These are phyloP conservation scores for Haplosporangium sp. DNA, from an alignment of 371 early-diverging fungal genomes.

Conservation along the genomic window DNA sequence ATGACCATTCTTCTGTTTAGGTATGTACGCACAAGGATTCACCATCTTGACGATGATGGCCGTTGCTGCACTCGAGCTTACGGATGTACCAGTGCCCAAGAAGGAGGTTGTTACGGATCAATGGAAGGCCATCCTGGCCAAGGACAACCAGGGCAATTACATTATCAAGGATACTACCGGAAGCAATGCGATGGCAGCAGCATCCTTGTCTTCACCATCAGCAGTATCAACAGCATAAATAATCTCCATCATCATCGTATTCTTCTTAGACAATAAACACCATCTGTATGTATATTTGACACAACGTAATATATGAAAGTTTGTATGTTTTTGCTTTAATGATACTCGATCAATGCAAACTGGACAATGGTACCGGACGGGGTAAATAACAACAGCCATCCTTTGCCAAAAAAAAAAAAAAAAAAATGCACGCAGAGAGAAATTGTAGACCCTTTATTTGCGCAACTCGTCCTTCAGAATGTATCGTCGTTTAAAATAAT, in stretches of 20 bases:
- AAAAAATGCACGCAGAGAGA: neutral
- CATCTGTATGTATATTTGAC: neutral
- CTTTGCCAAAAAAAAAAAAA: neutral
- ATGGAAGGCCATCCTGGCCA: constrained; percentile 56
- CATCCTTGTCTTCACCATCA: constrained; percentile 4
- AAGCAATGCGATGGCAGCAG: constrained; percentile 10
- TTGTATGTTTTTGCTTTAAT: neutral
- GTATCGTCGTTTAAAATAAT: neutral
- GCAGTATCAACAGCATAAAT: neutral
- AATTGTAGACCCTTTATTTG: too few relatives aligned
- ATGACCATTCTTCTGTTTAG: constrained; percentile 3
- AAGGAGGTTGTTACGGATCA: constrained; percentile 48
- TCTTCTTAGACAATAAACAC: neutral
- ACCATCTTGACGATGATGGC: constrained; percentile 54
- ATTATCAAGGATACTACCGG: constrained; percentile 39
- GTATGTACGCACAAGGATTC: constrained; percentile 56
- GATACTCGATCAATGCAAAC: neutral
- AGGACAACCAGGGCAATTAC: constrained; percentile 47
- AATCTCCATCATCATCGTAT: too few relatives aligned
- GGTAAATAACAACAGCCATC: neutral
- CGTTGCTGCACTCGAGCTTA: constrained; percentile 54
- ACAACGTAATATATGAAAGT: neutral
- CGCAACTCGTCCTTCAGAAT: neutral
- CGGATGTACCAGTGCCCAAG: constrained; percentile 35
- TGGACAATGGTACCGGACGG: neutral